These are phyloP conservation scores for Cnidoscolus chayamansa DNA, from an alignment of 441 rosid genomes.

Conservation along the genomic window DNA sequence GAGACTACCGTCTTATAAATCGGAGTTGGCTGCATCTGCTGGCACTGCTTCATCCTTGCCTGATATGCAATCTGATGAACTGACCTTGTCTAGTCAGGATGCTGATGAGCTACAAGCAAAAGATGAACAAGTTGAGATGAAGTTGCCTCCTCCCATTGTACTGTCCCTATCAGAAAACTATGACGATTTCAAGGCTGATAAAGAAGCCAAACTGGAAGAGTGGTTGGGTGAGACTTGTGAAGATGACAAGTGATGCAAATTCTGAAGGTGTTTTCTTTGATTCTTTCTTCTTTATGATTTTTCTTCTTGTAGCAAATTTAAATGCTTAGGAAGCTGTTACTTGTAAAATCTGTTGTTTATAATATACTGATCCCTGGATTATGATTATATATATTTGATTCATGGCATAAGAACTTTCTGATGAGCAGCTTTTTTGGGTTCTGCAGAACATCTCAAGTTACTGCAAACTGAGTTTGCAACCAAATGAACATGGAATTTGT, in stretches of 20 bases:
- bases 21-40: slow-evolving; percentile 37
- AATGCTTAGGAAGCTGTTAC: slow-evolving; percentile 4
- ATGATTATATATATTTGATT: slow-evolving; percentile 10
- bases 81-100: slow-evolving; percentile 43
- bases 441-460: too few relatives aligned
- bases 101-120: slow-evolving; percentile 34
- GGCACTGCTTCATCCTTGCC: slow-evolving; percentile 39
- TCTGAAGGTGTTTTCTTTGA: too few relatives aligned
- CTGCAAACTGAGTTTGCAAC: too few relatives aligned
- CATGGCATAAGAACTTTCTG: neutral
- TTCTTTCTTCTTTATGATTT: too few relatives aligned
- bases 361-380: neutral
- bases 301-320: neutral
- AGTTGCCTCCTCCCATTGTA: slow-evolving; percentile 8
- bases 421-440: too few relatives aligned
- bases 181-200: slow-evolving; percentile 68
- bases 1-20: slow-evolving; percentile 25
- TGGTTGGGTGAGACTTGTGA: slow-evolving; percentile 65
- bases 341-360: slow-evolving; percentile 31
- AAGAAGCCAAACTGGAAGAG: slow-evolving; percentile 76
- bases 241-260: slow-evolving; percentile 22
- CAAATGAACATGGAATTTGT: too few relatives aligned
- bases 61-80: slow-evolving; percentile 52
- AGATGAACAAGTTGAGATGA: slow-evolving; percentile 27
- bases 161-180: slow-evolving; percentile 36